Evolutionary conservation across 2,329 filamentous ascomycete species (phyloP).

Genomic region (Lachnellula subtilissima): DNA sequence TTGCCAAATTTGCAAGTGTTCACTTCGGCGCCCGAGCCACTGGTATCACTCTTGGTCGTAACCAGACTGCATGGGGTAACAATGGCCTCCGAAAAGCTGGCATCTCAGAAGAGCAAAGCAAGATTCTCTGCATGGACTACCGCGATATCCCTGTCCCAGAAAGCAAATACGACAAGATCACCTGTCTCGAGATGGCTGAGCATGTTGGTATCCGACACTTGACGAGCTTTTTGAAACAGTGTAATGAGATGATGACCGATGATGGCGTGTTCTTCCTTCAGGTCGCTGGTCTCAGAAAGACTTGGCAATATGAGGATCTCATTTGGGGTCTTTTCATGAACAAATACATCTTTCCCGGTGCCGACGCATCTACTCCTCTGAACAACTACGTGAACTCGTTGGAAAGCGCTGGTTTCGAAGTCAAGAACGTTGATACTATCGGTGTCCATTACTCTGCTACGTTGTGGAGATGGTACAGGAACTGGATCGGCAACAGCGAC

Average conservation of each 20-base stretch:
- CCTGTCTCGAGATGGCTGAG: constrained; percentile 97
- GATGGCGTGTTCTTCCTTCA: constrained; percentile 96
- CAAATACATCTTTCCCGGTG: constrained; percentile 97
- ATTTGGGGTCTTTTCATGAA: constrained; percentile 99
- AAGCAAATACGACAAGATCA: constrained; percentile 87
- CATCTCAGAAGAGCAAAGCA: constrained; percentile 81
- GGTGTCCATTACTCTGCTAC: constrained; percentile 97
- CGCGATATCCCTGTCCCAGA: constrained; percentile 81
- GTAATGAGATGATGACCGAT: constrained; percentile 93
- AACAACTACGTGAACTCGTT: constrained; percentile 81
- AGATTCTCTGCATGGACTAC: constrained; percentile 94
- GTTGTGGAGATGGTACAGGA: constrained; percentile 96
- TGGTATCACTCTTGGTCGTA: constrained; percentile 89
- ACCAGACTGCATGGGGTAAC: constrained; percentile 98
- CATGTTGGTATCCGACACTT: constrained; percentile 95
- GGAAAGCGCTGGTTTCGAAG: constrained; percentile 81
- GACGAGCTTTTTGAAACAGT: constrained; percentile 72
- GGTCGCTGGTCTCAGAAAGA: constrained; percentile 87
- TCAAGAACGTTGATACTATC: constrained; percentile 89
- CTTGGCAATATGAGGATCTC: constrained; percentile 97
- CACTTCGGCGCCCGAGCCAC: constrained; percentile 82
- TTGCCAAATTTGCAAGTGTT: constrained; percentile 85
- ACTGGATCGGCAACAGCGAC: constrained; percentile 92
- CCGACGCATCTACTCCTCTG: constrained; percentile 89
- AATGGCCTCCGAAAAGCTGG: constrained; percentile 76